Evolutionary conservation across 1,139 yeast genomes (phyloP).

Genomic region (Yamadazyma sp.): DNA sequence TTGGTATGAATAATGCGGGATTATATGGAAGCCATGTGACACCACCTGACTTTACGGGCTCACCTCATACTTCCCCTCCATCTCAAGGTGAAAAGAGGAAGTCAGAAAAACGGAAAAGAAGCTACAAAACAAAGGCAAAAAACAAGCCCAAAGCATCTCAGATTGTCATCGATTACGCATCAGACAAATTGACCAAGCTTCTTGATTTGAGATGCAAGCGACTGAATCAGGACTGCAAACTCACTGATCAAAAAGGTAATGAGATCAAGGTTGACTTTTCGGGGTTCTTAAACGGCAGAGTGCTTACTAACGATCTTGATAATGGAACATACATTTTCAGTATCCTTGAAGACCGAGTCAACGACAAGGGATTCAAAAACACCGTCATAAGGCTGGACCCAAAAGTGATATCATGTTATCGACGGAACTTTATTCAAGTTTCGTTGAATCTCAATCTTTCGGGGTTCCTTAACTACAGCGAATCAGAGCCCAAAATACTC

Average conservation of each 20-base stretch:
- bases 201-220: slow-evolving; percentile 30
- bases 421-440: slow-evolving; percentile 46
- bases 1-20: background rate
- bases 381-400: slow-evolving; percentile 24
- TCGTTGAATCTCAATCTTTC: slow-evolving; percentile 35
- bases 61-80: background rate
- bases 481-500: slow-evolving; percentile 26
- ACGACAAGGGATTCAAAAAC: slow-evolving; percentile 6
- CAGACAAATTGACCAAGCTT: slow-evolving; percentile 26
- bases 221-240: slow-evolving; percentile 23
- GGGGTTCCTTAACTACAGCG: slow-evolving; percentile 23
- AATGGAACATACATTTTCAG: slow-evolving; percentile 34
- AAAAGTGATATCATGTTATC: slow-evolving; percentile 45
- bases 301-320: slow-evolving; percentile 44
- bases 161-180: slow-evolving; percentile 25
- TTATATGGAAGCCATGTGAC: background rate
- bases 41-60: too few species aligned
- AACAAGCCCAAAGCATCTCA: slow-evolving; percentile 8
- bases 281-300: slow-evolving; percentile 45
- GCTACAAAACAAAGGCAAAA: slow-evolving; percentile 7
- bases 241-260: slow-evolving; percentile 32
- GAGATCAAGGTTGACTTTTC: slow-evolving; percentile 27
- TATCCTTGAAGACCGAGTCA: slow-evolving; percentile 4
- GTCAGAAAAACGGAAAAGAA: slow-evolving; percentile 6
- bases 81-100: background rate